phyloP scores from a whole-genome alignment of 352 stramenopile species.

The Phytophthora tubulina region DNA sequence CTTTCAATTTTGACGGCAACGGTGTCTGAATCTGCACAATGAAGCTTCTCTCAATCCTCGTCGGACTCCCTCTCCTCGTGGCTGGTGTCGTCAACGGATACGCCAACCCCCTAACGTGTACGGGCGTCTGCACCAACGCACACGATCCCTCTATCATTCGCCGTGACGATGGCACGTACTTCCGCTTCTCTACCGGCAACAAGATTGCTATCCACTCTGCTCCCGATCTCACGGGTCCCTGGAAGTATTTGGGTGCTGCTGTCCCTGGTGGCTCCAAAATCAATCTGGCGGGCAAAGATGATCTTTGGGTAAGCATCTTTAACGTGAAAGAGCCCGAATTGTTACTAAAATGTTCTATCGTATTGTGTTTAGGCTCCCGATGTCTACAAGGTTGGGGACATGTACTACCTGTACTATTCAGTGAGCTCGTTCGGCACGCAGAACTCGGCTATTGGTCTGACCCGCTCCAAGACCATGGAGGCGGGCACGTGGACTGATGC shows the following conservation, averaged over 20 bases:
- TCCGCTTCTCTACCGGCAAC: constrained; percentile 60
- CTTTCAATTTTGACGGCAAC: constrained; percentile 10
- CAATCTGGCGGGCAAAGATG: constrained; percentile 54
- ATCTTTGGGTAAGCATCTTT: constrained; percentile 15
- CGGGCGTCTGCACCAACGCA: constrained; percentile 47
- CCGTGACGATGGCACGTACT: constrained; percentile 64
- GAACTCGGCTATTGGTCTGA: constrained; percentile 56
- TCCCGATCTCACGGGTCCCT: constrained; percentile 49
- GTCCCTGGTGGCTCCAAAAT: constrained; percentile 57
- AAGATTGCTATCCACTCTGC: constrained; percentile 63
- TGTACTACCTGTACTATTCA: constrained; percentile 71
- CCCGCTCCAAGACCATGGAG: constrained; percentile 58
- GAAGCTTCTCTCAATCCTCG: constrained; percentile 25
- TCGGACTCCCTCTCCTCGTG: constrained; percentile 23
- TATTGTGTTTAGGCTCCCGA: constrained; percentile 46
- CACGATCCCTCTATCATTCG: constrained; percentile 67
- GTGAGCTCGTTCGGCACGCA: constrained; percentile 60
- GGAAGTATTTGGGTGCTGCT: constrained; percentile 54
- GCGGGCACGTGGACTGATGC: constrained; percentile 48
- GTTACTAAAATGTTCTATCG: neutral
- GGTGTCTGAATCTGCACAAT: neutral
- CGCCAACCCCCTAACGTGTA: constrained; percentile 33
- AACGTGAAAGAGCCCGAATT: neutral
- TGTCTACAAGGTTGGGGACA: constrained; percentile 54
- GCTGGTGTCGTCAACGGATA: constrained; percentile 31